Base-by-base conservation (phyloP, 768 basidiomycete species). In the Kwoniella bestiolae region DNA sequence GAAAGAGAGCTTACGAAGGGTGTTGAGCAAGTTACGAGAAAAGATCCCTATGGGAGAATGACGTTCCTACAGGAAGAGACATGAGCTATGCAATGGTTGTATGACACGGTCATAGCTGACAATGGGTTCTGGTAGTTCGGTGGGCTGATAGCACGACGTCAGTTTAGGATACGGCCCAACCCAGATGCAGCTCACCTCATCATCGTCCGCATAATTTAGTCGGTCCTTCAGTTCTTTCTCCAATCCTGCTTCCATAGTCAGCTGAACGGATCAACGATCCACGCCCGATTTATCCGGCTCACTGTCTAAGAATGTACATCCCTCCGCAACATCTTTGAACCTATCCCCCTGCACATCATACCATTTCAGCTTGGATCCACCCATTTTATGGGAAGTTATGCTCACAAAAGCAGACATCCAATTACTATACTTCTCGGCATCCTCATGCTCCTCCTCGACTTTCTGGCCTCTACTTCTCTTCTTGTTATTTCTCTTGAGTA, bases 21-120 rank as follows among this genome's bases (percentile, higher is more conserved):
- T 64, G 31, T 77, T 67, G 7, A 67, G 26, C 4, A 74, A 35
- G 3, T 61, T 64, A n/a, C 79, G 70, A 14, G 73, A 51, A 62
- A 75, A 78, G 7, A 77, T 65, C 8, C 75, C 79, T 12, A 78
- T 28, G 2, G 75, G 77, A 1, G 74, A 75, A 11, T 67, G 67
- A 2, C 71, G 67, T 56, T 77, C 74, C 75, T 76, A 55, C 18
- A 6, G 26, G 46, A 21, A 29, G 31, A 3, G n/a, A n/a, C n/a
- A 51, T 23, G 8, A 28, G 35, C 31, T 62, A 34, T 28, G 14
- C 21, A 23, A 21, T 11, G 12, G 32, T 12, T 29, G 31, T 8
- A 47, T 16, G 38, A 55, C 28, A 16, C 7, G 6, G 1, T 21
- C 0, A 31, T 5, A 23, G n/a, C 68, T 49, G 28, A 75, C 69